phyloP scores from a whole-genome alignment of 257 asterid species.

The Oldenlandia corymbosa region DNA sequence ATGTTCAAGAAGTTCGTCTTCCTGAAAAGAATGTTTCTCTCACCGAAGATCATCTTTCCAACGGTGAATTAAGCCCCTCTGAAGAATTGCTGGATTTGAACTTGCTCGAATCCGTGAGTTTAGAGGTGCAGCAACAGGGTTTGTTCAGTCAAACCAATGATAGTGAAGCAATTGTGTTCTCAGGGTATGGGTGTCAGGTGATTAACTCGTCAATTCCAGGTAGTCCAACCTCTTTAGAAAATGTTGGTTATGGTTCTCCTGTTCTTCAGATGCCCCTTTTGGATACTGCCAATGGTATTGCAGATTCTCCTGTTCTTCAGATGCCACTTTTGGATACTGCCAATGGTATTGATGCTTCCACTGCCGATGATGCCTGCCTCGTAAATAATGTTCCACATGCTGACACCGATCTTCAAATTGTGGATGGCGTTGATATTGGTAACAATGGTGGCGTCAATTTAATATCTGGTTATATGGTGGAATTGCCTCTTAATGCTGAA shows the following conservation, averaged over 20 bases:
- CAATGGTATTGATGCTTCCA: constrained; percentile 20
- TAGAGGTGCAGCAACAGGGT: constrained; percentile 15
- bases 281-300: constrained; percentile 24
- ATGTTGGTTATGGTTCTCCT: constrained; percentile 34
- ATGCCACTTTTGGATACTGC: constrained; percentile 33
- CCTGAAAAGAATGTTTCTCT: constrained; percentile 23
- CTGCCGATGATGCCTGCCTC: constrained; percentile 24
- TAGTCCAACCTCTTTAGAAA: constrained; percentile 29
- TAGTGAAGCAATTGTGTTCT: constrained; percentile 22
- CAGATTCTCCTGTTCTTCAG: constrained; percentile 32
- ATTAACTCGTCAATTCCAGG: constrained; percentile 14
- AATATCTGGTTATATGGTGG: constrained; percentile 21
- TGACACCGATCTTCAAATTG: constrained; percentile 19
- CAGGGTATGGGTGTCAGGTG: constrained; percentile 29
- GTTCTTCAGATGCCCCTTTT: constrained; percentile 35
- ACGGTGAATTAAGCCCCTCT: constrained; percentile 21
- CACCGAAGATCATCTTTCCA: constrained; percentile 14
- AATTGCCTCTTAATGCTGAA: constrained; percentile 32
- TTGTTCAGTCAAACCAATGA: constrained; percentile 13
- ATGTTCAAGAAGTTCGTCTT: constrained; percentile 18
- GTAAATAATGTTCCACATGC: constrained; percentile 29
- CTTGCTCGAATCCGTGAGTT: constrained; percentile 31
- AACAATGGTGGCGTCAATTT: constrained; percentile 16
- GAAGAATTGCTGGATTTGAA: constrained; percentile 24
- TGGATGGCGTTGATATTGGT: constrained; percentile 15